phyloP scores from a whole-genome alignment of 768 basidiomycete species.

The Porphyrellus cyaneotinctus region DNA sequence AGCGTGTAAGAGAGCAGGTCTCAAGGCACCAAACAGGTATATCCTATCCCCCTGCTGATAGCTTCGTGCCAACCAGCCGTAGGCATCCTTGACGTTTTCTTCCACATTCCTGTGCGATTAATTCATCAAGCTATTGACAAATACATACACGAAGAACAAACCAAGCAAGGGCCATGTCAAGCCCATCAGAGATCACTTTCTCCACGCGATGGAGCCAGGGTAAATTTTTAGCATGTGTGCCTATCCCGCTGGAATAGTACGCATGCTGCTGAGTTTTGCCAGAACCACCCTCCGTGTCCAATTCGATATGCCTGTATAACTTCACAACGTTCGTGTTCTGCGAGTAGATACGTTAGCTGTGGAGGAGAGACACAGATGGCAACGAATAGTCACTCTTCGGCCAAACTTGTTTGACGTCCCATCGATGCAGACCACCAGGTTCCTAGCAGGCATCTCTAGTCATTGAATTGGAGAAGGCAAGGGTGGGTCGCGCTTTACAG shows the following conservation, averaged over 20 bases:
- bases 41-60: slow-evolving; percentile 28
- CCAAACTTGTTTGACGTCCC: neutral
- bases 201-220: neutral
- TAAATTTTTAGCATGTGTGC: neutral
- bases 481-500: too few relatives aligned
- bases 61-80: slow-evolving; percentile 29
- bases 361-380: too few relatives aligned
- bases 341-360: neutral
- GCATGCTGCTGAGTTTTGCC: neutral
- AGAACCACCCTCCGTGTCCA: neutral
- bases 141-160: too few relatives aligned
- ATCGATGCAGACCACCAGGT: neutral
- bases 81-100: slow-evolving; percentile 29
- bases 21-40: neutral
- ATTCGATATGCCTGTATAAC: neutral
- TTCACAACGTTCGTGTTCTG: neutral
- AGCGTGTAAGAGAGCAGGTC: too few relatives aligned
- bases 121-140: neutral
- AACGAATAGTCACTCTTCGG: neutral
- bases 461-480: too few relatives aligned
- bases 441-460: neutral
- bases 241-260: neutral
- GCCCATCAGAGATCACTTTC: neutral
- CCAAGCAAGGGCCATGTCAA: neutral
- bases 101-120: slow-evolving; percentile 31